These are phyloP conservation scores for Spiraea crenata DNA, from an alignment of 331 rosid species.

Conservation along the genomic window DNA sequence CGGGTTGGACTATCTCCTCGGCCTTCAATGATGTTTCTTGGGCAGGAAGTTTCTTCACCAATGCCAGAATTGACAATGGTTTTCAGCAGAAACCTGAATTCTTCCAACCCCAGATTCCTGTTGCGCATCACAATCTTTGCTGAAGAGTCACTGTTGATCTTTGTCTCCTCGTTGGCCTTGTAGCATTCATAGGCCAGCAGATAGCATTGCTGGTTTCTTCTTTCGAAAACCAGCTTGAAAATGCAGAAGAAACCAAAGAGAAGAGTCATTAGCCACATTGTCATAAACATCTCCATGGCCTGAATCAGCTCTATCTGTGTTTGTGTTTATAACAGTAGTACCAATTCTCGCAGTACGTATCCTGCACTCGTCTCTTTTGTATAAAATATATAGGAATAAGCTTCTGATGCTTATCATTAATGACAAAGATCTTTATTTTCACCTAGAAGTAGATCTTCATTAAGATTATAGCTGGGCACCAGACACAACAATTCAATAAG, in stretches of 20 bases:
- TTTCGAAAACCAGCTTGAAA: not conserved
- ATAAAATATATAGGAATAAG: not conserved
- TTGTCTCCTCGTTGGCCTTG: conserved; percentile 18
- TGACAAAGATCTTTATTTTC: not conserved
- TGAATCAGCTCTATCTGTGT: not conserved
- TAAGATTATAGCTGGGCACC: not conserved
- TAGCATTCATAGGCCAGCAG: conserved; percentile 26
- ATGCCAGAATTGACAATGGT: conserved; percentile 34
- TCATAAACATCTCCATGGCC: conserved; percentile 11
- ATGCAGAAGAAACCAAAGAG: not conserved
- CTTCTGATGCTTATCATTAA: not conserved
- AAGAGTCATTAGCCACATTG: conserved; percentile 8
- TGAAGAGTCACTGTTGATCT: conserved; percentile 1
- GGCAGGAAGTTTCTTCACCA: conserved; percentile 43
- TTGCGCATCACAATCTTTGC: conserved; percentile 20
- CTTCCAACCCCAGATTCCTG: conserved; percentile 26
- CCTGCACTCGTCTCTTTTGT: not conserved
- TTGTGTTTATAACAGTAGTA: not conserved
- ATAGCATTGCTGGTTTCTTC: conserved; percentile 13
- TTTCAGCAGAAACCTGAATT: conserved; percentile 17
- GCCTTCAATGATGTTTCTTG: conserved; percentile 27
- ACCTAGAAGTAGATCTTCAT: not conserved
- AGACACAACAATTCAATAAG: not conserved
- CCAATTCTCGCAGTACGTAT: not conserved
- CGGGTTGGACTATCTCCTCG: conserved; percentile 11